Evolutionary conservation across 441 rosid genomes (phyloP).

Genomic region (Bocquillonia castaneifolia): DNA sequence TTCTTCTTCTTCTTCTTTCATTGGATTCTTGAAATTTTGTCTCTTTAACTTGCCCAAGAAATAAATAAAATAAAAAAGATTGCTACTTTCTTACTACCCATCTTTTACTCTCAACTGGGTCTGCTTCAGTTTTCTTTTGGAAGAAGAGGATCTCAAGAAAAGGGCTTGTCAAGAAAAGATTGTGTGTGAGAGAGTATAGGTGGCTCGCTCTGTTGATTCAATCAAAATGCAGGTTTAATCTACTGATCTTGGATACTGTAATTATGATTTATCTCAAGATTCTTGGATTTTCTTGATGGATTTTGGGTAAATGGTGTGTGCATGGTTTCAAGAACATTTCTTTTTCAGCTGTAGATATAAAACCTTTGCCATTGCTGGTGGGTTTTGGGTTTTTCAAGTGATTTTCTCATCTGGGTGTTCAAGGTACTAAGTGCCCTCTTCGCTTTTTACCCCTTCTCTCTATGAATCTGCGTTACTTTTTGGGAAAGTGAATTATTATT

Average conservation of each 20-base stretch:
- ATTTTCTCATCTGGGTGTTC: slow-evolving; percentile 11
- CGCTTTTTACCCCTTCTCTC: not conserved
- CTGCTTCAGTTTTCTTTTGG: not conserved
- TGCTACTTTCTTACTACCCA: not conserved
- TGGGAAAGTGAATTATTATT: slow-evolving; percentile 1
- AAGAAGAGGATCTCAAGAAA: not conserved
- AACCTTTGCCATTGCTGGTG: not conserved
- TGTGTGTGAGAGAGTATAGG: too few species aligned
- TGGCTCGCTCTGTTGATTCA: slow-evolving; percentile 6
- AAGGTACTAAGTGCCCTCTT: slow-evolving; percentile 11
- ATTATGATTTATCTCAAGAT: slow-evolving; percentile 26
- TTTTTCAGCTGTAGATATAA: not conserved
- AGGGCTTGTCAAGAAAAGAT: not conserved
- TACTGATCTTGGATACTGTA: slow-evolving; percentile 6
- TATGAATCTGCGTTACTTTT: slow-evolving; percentile 7
- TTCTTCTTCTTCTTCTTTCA: not conserved
- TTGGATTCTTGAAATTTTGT: slow-evolving; percentile 2
- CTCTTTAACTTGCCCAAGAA: too few species aligned
- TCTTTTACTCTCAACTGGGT: not conserved
- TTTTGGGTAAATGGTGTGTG: slow-evolving; percentile 13
- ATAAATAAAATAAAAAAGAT: not conserved
- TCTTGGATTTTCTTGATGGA: slow-evolving; percentile 10
- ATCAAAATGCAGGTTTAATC: slow-evolving; percentile 21
- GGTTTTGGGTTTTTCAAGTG: slow-evolving; percentile 5
- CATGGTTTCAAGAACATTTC: slow-evolving; percentile 15